These are phyloP conservation scores for Petrea volubilis DNA, from an alignment of 257 asterid species.

Conservation along the genomic window DNA sequence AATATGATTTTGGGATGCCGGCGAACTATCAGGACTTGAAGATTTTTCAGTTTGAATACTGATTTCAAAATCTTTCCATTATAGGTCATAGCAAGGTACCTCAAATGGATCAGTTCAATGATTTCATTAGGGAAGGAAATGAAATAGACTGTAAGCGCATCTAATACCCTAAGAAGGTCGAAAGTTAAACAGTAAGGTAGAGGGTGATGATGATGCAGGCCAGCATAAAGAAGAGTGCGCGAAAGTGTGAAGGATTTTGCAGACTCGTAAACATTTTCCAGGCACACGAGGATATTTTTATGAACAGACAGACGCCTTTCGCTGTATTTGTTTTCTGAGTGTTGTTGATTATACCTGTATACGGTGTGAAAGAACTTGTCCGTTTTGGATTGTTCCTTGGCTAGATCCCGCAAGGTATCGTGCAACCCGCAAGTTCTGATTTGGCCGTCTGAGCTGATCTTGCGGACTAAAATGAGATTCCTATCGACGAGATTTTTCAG, in stretches of 20 bases:
- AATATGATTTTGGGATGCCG: conserved; percentile 32
- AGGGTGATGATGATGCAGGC: conserved; percentile 33
- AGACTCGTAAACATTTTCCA: conserved; percentile 15
- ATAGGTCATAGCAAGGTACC: conserved; percentile 34
- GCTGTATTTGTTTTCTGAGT: not conserved
- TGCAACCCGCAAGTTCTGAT: conserved; percentile 28
- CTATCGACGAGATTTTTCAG: conserved; percentile 26
- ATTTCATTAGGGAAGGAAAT: conserved; percentile 30
- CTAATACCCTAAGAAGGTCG: conserved; percentile 31
- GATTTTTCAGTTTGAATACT: conserved; percentile 16
- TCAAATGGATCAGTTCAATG: conserved; percentile 24
- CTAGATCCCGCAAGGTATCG: conserved; percentile 25
- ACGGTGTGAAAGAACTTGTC: conserved; percentile 30
- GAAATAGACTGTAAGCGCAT: conserved; percentile 34
- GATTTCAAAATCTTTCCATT: conserved; percentile 5
- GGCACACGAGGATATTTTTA: conserved; percentile 31
- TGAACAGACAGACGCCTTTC: conserved; percentile 32
- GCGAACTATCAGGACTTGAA: conserved; percentile 32
- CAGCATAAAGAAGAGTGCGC: conserved; percentile 29
- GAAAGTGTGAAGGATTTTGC: not conserved
- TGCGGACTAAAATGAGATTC: conserved; percentile 17
- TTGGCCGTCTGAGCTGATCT: not conserved
- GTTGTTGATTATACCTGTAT: not conserved
- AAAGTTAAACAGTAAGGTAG: conserved; percentile 24
- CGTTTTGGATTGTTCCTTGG: conserved; percentile 5